Conservation (phyloP, 2,329 filamentous ascomycete species). For the Botrytis galanthina region DNA sequence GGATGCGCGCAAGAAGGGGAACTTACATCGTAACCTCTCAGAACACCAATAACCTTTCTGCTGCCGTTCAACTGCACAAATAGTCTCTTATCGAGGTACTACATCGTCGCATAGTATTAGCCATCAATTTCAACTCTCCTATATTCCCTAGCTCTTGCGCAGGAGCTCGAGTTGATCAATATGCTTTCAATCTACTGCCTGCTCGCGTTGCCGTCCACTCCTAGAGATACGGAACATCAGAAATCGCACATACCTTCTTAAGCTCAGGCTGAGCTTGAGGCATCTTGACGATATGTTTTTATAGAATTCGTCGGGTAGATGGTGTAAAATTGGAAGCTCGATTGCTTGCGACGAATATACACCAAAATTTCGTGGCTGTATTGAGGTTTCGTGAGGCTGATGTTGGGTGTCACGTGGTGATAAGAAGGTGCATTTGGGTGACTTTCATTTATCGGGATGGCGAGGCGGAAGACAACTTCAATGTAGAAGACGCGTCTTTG, state of each 20-base stretch:
- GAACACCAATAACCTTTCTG: constrained; percentile 90
- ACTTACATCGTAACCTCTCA: constrained; percentile 92
- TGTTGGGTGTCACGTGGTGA: constrained; percentile 33
- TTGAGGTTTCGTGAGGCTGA: constrained; percentile 22
- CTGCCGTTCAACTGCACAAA: constrained; percentile 98
- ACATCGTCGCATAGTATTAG: constrained; percentile 26
- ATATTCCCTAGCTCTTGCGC: constrained; percentile 3
- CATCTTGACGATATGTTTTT: constrained; percentile 55
- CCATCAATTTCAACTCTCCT: constrained; percentile 53
- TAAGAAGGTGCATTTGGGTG: constrained; percentile 20
- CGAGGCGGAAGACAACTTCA: constrained; percentile 7
- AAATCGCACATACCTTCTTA: constrained; percentile 72
- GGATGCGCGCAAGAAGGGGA: background rate
- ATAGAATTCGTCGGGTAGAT: constrained; percentile 18
- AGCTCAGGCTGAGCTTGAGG: constrained; percentile 98
- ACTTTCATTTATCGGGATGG: constrained; percentile 4
- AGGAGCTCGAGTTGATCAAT: constrained; percentile 9
- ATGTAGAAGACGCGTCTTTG: background rate
- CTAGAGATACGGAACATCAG: background rate
- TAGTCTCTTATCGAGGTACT: constrained; percentile 99
- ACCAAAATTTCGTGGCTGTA: constrained; percentile 23
- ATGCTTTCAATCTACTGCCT: background rate
- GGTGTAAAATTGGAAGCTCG: constrained; percentile 20
- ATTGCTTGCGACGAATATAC: constrained; percentile 7
- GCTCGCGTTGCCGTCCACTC: constrained; percentile 21